Base-by-base conservation (phyloP, 495 filamentous ascomycete species). In the Neurospora sp. region DNA sequence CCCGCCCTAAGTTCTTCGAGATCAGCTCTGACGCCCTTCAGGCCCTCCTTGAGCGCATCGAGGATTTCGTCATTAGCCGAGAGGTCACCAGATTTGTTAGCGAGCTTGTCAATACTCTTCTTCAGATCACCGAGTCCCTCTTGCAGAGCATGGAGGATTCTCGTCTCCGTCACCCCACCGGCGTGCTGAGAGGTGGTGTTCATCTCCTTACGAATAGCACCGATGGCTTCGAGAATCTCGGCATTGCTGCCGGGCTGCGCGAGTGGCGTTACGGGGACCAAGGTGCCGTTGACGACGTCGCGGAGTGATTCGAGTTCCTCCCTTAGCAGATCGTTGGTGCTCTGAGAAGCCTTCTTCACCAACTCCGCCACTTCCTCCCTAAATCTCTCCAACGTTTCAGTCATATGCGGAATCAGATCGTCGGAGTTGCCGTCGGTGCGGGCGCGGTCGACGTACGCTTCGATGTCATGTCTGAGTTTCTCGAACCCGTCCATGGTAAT, bases 401-500 rank as follows among this genome's bases (percentile, higher is more conserved):
- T 89, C 69, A 97, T 87, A 18, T 89, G 91, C 12, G 91, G 88
- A 77, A 94, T 88, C 70, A 96, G 90, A 75, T 96, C 92, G 74
- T 94, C 89, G 73, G 93, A 93, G 7, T 88, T 86, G 76, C 91
- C 91, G 54, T 66, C 54, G 54, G 7, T 66, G 38, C 88, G 85
- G 20, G 89, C 89, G 31, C 87, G 86, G 71, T 91, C 90, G 31
- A 93, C 91, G 73, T 94, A 95, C n/a, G 81, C 83, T 81, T 96
- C 93, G 72, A 97, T 93, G 69, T 95, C 90, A 31, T 85, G 85
- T n/a, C 92, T 89, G 5, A 98, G 87, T 70, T 87, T 88, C 75
- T 94, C 92, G 44, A 97, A 87, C 4, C 93, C 93, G 79, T 96
- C 93, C 78, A 92, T 94, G 72, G 95, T 89, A 2, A 93, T 92